Conservation (phyloP, 257 asterid species). For the Eustoma russellianum region DNA sequence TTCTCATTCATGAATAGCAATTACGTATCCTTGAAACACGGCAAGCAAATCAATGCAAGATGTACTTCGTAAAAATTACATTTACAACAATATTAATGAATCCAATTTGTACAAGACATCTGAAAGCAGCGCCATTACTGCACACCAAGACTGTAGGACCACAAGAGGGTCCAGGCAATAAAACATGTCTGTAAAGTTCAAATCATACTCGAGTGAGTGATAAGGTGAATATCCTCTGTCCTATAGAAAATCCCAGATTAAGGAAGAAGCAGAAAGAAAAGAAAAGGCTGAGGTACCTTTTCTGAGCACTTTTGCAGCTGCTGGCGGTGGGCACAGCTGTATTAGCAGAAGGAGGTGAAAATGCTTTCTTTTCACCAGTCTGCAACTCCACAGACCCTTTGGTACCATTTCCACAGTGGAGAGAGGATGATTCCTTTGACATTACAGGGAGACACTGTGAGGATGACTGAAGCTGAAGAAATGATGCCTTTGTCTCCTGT, state of each 20-base stretch:
- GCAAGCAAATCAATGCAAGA: no score
- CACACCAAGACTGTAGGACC: conserved; percentile 29
- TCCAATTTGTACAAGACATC: conserved; percentile 8
- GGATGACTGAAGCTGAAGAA: conserved; percentile 32
- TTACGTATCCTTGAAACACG: no score
- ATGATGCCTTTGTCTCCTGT: conserved; percentile 22
- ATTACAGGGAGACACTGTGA: conserved; percentile 22
- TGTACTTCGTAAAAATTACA: neutral
- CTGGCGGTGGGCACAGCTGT: conserved; percentile 56
- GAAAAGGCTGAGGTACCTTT: conserved; percentile 52
- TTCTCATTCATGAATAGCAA: no score
- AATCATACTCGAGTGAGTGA: conserved; percentile 6
- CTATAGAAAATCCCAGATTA: conserved; percentile 15
- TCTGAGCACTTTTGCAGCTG: conserved; percentile 53
- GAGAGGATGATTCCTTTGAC: conserved; percentile 55
- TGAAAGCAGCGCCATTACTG: conserved; percentile 10
- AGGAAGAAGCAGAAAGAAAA: conserved; percentile 7
- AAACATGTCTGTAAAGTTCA: conserved; percentile 4
- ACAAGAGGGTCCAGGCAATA: conserved; percentile 7
- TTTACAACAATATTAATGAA: no score
- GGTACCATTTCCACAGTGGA: conserved; percentile 28
- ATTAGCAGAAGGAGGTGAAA: conserved; percentile 40
- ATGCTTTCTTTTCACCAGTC: conserved; percentile 51
- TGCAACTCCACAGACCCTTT: conserved; percentile 29
- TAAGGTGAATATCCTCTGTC: conserved; percentile 53